Percentiles rank a stretch among this genome's conserved stretches.
Evolutionary conservation across 352 stramenopile species (phyloP).

Genomic region (Phytophthora multivora): DNA sequence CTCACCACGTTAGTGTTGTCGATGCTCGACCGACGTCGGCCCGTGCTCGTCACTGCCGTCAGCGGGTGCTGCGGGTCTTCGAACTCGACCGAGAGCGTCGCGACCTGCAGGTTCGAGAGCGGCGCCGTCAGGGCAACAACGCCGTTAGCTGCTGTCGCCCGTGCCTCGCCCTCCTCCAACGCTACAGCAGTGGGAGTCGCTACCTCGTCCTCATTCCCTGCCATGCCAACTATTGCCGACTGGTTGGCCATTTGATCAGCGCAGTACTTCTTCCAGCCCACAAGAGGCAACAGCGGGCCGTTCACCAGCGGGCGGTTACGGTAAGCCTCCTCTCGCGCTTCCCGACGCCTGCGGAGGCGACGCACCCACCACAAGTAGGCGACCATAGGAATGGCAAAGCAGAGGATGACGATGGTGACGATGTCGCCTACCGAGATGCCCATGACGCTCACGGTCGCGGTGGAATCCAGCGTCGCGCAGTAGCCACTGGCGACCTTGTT

Average conservation of each 20-base stretch:
- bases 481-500: conserved; percentile 21
- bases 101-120: conserved; percentile 28
- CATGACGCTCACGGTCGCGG: conserved; percentile 22
- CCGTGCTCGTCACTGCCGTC: conserved; percentile 32
- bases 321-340: conserved; percentile 11
- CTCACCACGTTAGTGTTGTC: conserved; percentile 33
- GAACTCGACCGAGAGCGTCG: conserved; percentile 32
- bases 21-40: conserved; percentile 26
- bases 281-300: conserved; percentile 30
- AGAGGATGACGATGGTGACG: conserved; percentile 34
- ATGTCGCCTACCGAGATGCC: conserved; percentile 29
- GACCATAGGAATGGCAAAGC: conserved; percentile 29
- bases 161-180: not conserved
- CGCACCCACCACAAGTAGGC: conserved; percentile 27
- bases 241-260: conserved; percentile 33
- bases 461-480: conserved; percentile 23
- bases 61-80: conserved; percentile 36
- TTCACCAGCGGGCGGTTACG: conserved; percentile 22
- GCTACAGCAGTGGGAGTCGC: conserved; percentile 3
- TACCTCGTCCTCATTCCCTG: not conserved
- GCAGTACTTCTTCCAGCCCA: conserved; percentile 39
- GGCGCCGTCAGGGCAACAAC: not conserved
- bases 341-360: conserved; percentile 3
- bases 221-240: conserved; percentile 7
- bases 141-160: not conserved